phyloP scores from a whole-genome alignment of 305 asterid species.

The Fraxinus angustifolia region DNA sequence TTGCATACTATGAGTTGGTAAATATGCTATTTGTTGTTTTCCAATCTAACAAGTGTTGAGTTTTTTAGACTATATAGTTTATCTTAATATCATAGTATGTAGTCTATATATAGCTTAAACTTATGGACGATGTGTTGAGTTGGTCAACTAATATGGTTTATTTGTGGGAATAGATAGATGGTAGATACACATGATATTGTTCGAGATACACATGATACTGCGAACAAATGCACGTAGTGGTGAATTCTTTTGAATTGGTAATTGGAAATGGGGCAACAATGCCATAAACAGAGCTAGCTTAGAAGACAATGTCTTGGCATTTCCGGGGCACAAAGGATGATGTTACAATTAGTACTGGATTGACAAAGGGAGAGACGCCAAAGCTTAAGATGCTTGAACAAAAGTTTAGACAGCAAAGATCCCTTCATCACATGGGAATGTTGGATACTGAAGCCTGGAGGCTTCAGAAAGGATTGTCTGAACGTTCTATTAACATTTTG shows the following conservation, averaged over 20 bases:
- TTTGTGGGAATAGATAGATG: slow-evolving; percentile 49
- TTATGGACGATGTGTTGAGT: background rate
- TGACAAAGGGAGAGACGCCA: slow-evolving; percentile 85
- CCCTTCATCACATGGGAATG: slow-evolving; percentile 58
- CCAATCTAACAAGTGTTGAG: background rate
- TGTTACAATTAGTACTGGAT: slow-evolving; percentile 24
- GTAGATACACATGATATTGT: slow-evolving; percentile 60
- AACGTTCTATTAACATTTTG: slow-evolving; percentile 44
- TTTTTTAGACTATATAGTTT: background rate
- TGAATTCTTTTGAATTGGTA: slow-evolving; percentile 48
- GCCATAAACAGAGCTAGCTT: slow-evolving; percentile 59
- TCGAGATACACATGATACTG: slow-evolving; percentile 61
- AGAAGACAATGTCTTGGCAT: slow-evolving; percentile 64
- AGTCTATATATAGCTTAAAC: background rate
- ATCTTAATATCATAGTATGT: background rate
- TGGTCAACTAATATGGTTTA: background rate
- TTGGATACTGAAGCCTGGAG: slow-evolving; percentile 72
- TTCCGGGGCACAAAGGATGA: slow-evolving; percentile 72
- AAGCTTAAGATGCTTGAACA: slow-evolving; percentile 57
- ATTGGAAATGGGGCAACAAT: slow-evolving; percentile 63
- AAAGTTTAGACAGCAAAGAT: slow-evolving; percentile 55
- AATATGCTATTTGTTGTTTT: background rate
- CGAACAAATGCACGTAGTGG: slow-evolving; percentile 74
- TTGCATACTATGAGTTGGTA: background rate
- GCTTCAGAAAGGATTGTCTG: slow-evolving; percentile 82